Evolutionary conservation across 176 grass and related monocot species (phyloP), one percentile per base, ranked within the genome.

Genomic region (Tuctoria greenei): DNA sequence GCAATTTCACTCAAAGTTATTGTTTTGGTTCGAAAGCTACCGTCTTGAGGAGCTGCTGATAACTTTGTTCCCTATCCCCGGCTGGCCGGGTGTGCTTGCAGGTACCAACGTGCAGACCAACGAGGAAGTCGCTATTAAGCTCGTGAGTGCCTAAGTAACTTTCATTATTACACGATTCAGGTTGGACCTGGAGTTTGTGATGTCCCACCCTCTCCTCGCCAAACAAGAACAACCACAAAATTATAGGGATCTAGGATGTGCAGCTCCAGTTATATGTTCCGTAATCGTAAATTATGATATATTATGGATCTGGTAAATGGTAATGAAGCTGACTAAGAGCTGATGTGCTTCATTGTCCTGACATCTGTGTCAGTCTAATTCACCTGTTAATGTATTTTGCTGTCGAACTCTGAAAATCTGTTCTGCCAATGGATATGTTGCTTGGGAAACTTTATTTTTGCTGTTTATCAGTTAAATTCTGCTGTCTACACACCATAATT

Each of bases 121-220:
- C 45, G 93, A 97, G 76, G 93, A 97, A 74, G 93, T 97, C 45
- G 93, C 87, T 37, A 90, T 97, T 72, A 97, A 97, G 65, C 88
- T 97, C 39, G 93, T 97, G 76, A 97, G 93, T 90, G 51, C 0
- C 20, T 63, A 9, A 18, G 8, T 52, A 24, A 31, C 15, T 42
- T 69, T 17, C 4, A 0, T 6, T 6, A 47, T 21, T 61, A 9
- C 27, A 1, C 28, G 66, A 71, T 71, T 27, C 76, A 9, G 27
- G 27, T 66, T 34, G 28, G n/a, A n/a, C n/a, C n/a, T n/a, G n/a
- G 24, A 26, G 24, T 86, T 49, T 38, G 5, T 7, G 0, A 71
- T 52, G 18, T 20, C 17, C 16, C n/a, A n/a, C 2, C 14, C 15
- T 34, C 21, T 27, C 28, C 20, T 64, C 42, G 6, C 2, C 26